phyloP scores from a whole-genome alignment of 176 grass and related monocot species.

The Zea luxurians region DNA sequence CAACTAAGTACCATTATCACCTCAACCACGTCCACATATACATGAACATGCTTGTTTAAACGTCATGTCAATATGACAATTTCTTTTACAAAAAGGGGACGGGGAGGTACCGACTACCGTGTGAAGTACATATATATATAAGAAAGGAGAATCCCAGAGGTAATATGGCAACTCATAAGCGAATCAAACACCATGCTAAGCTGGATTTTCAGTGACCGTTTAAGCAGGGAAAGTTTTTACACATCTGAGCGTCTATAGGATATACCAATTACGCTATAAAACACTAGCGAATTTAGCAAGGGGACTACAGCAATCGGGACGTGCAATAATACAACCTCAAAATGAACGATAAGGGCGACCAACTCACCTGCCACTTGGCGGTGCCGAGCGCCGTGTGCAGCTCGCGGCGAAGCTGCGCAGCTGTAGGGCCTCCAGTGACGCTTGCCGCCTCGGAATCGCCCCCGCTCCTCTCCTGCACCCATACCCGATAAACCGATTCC shows the following conservation, averaged over 20 bases:
- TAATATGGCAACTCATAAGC: neutral
- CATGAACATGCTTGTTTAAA: neutral
- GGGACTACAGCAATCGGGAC: neutral
- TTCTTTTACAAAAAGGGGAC: neutral
- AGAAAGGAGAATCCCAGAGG: neutral
- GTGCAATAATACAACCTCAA: neutral
- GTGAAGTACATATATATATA: neutral
- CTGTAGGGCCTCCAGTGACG: conserved; percentile 18
- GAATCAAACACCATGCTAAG: conserved; percentile 6
- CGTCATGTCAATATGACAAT: neutral
- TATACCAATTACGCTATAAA: neutral
- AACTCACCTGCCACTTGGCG: conserved; percentile 83
- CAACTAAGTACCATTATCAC: neutral
- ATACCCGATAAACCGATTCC: conserved; percentile 72
- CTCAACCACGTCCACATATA: conserved; percentile 2
- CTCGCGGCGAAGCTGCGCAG: conserved; percentile 52
- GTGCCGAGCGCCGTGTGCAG: conserved; percentile 74
- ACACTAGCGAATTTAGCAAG: neutral
- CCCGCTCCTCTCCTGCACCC: conserved; percentile 52
- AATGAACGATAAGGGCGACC: neutral
- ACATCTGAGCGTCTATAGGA: neutral
- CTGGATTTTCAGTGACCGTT: neutral
- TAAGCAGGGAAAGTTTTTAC: neutral
- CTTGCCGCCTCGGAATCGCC: neutral
- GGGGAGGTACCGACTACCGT: neutral